phyloP scores from a whole-genome alignment of 2,329 filamentous ascomycete genomes.

The Talaromyces atroroseus region DNA sequence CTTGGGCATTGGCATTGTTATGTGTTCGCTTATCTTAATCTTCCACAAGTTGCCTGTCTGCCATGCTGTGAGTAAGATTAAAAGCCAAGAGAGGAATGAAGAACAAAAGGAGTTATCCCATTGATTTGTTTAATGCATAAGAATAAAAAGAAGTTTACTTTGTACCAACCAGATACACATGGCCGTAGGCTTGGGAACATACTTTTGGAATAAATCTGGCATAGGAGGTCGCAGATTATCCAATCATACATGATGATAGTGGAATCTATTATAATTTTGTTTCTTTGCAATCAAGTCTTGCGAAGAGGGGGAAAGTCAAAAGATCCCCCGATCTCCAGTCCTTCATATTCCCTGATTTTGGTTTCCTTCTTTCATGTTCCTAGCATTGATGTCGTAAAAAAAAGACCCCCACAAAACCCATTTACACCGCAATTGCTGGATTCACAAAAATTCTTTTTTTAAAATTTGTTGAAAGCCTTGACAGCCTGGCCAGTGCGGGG shows the following conservation, averaged over 20 bases:
- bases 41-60: not conserved
- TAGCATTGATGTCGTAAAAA: constrained; percentile 13
- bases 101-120: not conserved
- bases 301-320: constrained; percentile 2
- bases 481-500: constrained; percentile 95
- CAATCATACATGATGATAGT: constrained; percentile 10
- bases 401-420: constrained; percentile 8
- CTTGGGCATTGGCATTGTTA: not conserved
- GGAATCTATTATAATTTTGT: constrained; percentile 9
- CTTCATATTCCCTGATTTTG: not conserved
- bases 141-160: constrained; percentile 2
- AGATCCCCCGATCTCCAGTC: not conserved
- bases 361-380: constrained; percentile 6
- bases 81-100: not conserved
- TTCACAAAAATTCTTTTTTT: constrained; percentile 40
- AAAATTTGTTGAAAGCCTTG: constrained; percentile 99
- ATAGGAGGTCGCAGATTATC: not conserved
- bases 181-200: not conserved
- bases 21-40: not conserved
- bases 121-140: not conserved
- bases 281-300: constrained; percentile 5
- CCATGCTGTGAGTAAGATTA: not conserved
- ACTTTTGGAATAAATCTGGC: not conserved
- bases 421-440: constrained; percentile 11
- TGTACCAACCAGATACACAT: constrained; percentile 2